These are phyloP conservation scores for Xylaria digitata DNA, from an alignment of 2,329 filamentous ascomycete species.

Conservation along the genomic window DNA sequence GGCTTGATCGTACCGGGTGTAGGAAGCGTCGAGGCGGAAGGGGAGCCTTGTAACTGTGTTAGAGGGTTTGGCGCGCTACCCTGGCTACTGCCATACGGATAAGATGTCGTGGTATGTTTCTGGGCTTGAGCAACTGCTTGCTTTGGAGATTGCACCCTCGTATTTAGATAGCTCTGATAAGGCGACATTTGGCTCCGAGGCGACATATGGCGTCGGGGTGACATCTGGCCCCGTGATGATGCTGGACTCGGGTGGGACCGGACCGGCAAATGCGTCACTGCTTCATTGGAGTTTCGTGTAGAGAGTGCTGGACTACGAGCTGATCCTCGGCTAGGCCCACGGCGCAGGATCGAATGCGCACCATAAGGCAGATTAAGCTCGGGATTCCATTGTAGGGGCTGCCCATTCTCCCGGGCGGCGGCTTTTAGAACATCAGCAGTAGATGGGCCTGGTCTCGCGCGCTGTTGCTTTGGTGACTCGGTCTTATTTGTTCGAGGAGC, in stretches of 20 bases:
- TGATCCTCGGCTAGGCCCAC: constrained; percentile 43
- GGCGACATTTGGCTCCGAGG: constrained; percentile 39
- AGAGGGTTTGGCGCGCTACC: constrained; percentile 43
- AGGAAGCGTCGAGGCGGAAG: constrained; percentile 46
- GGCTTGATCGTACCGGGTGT: constrained; percentile 48
- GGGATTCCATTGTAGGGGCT: constrained; percentile 51
- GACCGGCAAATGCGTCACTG: constrained; percentile 31
- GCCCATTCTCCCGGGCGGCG: constrained; percentile 48
- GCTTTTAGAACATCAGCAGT: constrained; percentile 46
- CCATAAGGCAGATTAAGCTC: constrained; percentile 55
- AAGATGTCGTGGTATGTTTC: constrained; percentile 37
- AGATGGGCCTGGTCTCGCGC: constrained; percentile 37
- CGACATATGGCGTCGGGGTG: constrained; percentile 36
- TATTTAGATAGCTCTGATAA: constrained; percentile 35
- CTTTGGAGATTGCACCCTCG: constrained; percentile 39
- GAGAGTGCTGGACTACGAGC: constrained; percentile 38
- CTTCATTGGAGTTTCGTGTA: constrained; percentile 35
- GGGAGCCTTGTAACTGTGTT: constrained; percentile 45
- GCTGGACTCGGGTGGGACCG: constrained; percentile 41
- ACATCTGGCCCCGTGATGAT: constrained; percentile 38
- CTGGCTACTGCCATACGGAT: constrained; percentile 42
- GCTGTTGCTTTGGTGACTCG: constrained; percentile 40
- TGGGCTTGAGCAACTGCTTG: constrained; percentile 39
- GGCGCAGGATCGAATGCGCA: constrained; percentile 54
- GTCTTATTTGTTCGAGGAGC: constrained; percentile 27